Evolutionary conservation across 129 eudicot genomes (phyloP).

Genomic region (Deinandra increscens): DNA sequence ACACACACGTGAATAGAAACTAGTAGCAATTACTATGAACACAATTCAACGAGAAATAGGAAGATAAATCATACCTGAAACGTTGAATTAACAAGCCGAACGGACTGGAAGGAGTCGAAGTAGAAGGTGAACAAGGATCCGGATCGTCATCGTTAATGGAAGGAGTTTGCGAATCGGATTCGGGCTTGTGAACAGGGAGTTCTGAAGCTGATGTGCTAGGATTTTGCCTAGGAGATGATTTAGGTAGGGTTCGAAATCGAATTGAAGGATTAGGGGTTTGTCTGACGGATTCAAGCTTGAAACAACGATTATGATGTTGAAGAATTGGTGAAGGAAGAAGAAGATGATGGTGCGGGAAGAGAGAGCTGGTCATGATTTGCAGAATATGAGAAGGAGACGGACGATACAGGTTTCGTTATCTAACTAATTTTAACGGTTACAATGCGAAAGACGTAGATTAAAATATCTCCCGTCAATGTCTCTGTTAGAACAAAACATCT

Average conservation of each 20-base stretch:
- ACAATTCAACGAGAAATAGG: no score
- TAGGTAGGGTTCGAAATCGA: slow-evolving; percentile 36
- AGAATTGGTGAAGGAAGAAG: slow-evolving; percentile 14
- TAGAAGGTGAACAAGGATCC: slow-evolving; percentile 24
- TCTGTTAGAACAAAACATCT: not conserved
- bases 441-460: slow-evolving; percentile 2
- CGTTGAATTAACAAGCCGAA: slow-evolving; percentile 23
- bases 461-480: slow-evolving; percentile 21
- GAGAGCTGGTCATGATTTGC: slow-evolving; percentile 30
- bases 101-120: slow-evolving; percentile 22
- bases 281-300: slow-evolving; percentile 13
- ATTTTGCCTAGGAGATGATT: slow-evolving; percentile 42
- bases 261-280: slow-evolving; percentile 26
- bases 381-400: slow-evolving; percentile 6
- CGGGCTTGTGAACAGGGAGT: slow-evolving; percentile 20
- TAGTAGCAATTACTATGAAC: not conserved
- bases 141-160: slow-evolving; percentile 11
- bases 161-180: slow-evolving; percentile 4
- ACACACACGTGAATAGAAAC: not conserved
- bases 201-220: slow-evolving; percentile 32
- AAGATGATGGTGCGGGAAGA: slow-evolving; percentile 35
- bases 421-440: slow-evolving; percentile 50
- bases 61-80: slow-evolving; percentile 31
- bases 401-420: slow-evolving; percentile 32
- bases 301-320: slow-evolving; percentile 18